A percentile compares a stretch with the other conserved stretches of the same genome.
phyloP scores from a whole-genome alignment of 148 eudicot species.

The Cornus controversa region DNA sequence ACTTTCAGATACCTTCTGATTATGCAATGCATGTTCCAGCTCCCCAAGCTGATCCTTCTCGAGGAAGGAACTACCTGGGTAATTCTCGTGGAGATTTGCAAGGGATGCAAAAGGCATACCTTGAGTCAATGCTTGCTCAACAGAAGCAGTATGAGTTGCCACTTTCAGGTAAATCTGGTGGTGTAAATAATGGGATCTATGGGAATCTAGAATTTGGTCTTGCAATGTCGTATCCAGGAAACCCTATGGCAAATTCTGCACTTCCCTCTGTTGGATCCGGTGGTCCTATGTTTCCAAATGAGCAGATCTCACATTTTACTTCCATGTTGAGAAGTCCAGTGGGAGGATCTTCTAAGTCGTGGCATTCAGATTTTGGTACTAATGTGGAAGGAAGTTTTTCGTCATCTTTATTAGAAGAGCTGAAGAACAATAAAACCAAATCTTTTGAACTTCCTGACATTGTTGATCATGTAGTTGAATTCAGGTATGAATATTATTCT shows the following conservation, averaged over 20 bases:
- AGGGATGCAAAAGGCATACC: conserved; percentile 33
- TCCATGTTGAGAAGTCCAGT: conserved; percentile 20
- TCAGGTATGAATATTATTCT: conserved; percentile 36
- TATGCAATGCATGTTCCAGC: conserved; percentile 21
- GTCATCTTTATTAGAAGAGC: conserved; percentile 42
- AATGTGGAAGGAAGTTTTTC: conserved; percentile 31
- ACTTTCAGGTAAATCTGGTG: conserved; percentile 23
- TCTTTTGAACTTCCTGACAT: conserved; percentile 52
- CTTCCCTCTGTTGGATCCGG: conserved; percentile 20
- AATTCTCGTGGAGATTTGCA: conserved; percentile 25
- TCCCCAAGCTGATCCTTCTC: conserved; percentile 18
- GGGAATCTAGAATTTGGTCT: conserved; percentile 27
- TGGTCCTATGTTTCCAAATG: conserved; percentile 25
- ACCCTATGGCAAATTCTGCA: conserved; percentile 22
- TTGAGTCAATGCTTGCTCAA: conserved; percentile 45
- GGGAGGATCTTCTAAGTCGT: conserved; percentile 24
- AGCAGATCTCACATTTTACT: conserved; percentile 15
- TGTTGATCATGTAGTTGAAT: conserved; percentile 55
- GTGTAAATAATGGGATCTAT: conserved; percentile 26
- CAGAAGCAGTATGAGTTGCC: conserved; percentile 31
- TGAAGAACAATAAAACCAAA: conserved; percentile 49
- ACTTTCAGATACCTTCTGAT: conserved; percentile 21
- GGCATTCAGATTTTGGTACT: conserved; percentile 28
- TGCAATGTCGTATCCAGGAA: conserved; percentile 30
- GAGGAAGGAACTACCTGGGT: conserved; percentile 19